These are phyloP conservation scores for Heliamphora exappendiculata DNA, from an alignment of 148 eudicot species.

Conservation along the genomic window DNA sequence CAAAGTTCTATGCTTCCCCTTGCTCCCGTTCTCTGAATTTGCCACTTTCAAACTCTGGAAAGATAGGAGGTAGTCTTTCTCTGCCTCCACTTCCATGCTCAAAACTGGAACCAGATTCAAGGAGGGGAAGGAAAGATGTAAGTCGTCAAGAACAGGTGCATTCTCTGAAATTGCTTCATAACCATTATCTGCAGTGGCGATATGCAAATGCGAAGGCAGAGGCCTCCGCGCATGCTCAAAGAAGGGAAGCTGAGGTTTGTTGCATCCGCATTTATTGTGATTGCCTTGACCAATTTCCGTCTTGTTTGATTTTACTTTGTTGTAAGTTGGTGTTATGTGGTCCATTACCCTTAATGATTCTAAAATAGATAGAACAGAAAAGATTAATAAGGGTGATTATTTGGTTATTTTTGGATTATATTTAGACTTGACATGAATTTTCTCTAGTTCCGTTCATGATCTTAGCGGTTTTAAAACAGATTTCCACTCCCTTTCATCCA, in stretches of 20 bases:
- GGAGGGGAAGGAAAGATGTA: constrained; percentile 40
- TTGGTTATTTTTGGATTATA: too few species aligned
- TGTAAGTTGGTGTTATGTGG: not conserved
- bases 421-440: too few species aligned
- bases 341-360: not conserved
- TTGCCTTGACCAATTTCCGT: not conserved
- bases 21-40: constrained; percentile 56
- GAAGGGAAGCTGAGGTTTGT: constrained; percentile 68
- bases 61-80: constrained; percentile 33
- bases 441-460: too few species aligned
- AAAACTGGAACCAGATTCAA: constrained; percentile 29
- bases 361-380: too few species aligned
- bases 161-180: constrained; percentile 52
- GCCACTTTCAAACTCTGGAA: constrained; percentile 23
- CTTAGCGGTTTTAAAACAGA: not conserved
- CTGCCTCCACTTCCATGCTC: constrained; percentile 53
- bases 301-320: not conserved
- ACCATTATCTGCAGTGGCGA: constrained; percentile 65
- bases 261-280: not conserved
- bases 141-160: constrained; percentile 44
- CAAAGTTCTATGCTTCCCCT: constrained; percentile 29
- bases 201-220: constrained; percentile 66
- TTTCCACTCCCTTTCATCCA: not conserved
- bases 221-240: constrained; percentile 42
- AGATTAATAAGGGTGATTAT: too few species aligned